Evolutionary conservation across 2,329 filamentous ascomycete genomes (phyloP), one percentile per base, ranked within the genome.

Genomic region (Talaromyces sp.): DNA sequence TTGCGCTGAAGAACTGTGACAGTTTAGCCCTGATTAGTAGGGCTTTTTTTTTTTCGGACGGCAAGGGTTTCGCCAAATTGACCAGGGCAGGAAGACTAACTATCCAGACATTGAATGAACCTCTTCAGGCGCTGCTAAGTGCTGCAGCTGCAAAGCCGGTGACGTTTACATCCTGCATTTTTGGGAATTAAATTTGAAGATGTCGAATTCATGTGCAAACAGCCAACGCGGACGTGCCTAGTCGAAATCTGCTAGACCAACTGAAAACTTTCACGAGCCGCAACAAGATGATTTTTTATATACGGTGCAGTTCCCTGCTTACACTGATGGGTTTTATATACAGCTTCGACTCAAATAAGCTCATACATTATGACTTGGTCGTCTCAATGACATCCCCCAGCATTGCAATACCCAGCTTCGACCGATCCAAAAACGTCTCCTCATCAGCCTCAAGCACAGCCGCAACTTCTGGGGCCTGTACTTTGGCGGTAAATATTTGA

Each of bases 371-470:
- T 4, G n/a, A 35, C 22, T n/a, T 31, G 9, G 37, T 47, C 25
- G 49, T 62, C 37, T 62, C 61, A 45, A 45, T 45, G 11, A 56
- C 49, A 56, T 62, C 61, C 17, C 50, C 61, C 49, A 62, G 22
- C 35, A 62, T 43, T 9, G 50, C 63, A 22, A 65, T 63, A 47
- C 63, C 56, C 25, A 69, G 50, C 67, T 64, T 69, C 17, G 66
- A 64, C 45, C 64, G 67, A 60, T 70, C 70, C 22, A 70, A 58
- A 15, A 71, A 69, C 60, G 63, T 54, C 62, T 72, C 69, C 66
- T 72, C 70, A 19, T 72, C 70, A 1, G 67, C 69, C 1, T 65
- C 67, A 37, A 73, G 69, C 64, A 67, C 64, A 13, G 66, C 65
- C 8, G 66, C 67, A 19, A 52, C 59, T 15, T 70, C 69, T 5